phyloP scores from a whole-genome alignment of 306 rosid species.

The Mucuna pruriens region DNA sequence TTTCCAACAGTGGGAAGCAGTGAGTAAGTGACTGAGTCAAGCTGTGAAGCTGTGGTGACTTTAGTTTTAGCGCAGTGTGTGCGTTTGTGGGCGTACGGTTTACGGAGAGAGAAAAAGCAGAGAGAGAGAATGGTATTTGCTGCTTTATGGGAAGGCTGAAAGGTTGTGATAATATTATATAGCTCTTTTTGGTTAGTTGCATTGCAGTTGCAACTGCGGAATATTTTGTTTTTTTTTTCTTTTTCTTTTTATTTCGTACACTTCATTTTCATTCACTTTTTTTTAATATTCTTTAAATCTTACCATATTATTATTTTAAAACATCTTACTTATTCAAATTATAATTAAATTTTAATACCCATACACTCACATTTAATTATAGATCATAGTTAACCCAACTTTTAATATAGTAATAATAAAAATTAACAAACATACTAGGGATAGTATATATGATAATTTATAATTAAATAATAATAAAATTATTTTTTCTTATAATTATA shows the following conservation, averaged over 20 bases:
- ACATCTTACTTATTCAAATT: too few relatives aligned
- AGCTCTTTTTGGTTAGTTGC: slow-evolving; percentile 20
- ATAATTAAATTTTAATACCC: too few relatives aligned
- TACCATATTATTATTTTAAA: background rate
- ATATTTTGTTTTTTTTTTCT: background rate
- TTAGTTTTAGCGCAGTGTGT: too few relatives aligned
- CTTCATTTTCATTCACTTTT: background rate
- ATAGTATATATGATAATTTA: too few relatives aligned
- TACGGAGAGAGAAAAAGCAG: slow-evolving; percentile 37
- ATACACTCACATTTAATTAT: too few relatives aligned
- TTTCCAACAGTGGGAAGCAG: slow-evolving; percentile 23
- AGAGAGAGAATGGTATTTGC: slow-evolving; percentile 3
- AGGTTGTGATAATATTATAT: slow-evolving; percentile 31
- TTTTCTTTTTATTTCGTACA: background rate
- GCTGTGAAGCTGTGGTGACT: too few relatives aligned
- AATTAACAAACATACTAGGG: too few relatives aligned
- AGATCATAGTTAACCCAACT: too few relatives aligned
- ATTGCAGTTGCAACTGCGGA: background rate
- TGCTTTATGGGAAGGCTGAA: slow-evolving; percentile 45
- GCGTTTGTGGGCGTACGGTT: slow-evolving; percentile 52
- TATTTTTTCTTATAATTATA: too few relatives aligned
- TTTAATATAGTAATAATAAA: too few relatives aligned
- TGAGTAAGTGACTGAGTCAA: too few relatives aligned
- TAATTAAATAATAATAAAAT: too few relatives aligned
- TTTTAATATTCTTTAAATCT: background rate